Conservation (phyloP, 768 basidiomycete genomes). For the Lentinus brumalis region DNA sequence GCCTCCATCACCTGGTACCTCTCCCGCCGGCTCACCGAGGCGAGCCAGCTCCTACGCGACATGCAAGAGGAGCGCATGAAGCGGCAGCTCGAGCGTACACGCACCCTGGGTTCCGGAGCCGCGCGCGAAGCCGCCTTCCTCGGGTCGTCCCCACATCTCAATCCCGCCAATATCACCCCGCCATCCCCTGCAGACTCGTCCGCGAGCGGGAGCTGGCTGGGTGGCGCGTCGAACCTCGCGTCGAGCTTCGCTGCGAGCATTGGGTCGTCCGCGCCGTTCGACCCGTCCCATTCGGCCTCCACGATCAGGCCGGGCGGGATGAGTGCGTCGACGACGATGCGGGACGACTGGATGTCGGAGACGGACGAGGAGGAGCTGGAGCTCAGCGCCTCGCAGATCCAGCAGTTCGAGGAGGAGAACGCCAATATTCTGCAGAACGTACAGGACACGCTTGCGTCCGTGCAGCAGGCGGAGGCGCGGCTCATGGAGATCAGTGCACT, state of each 20-base stretch:
- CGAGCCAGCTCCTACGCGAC: conserved; percentile 77
- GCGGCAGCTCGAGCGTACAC: conserved; percentile 82
- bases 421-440: conserved; percentile 81
- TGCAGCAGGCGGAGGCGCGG: conserved; percentile 89
- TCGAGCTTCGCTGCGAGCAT: conserved; percentile 45
- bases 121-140: conserved; percentile 60
- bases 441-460: conserved; percentile 83
- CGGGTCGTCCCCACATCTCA: conserved; percentile 13
- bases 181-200: conserved; percentile 23
- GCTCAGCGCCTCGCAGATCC: conserved; percentile 83
- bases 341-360: conserved; percentile 58
- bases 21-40: conserved; percentile 74
- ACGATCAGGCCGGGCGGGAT: conserved; percentile 21
- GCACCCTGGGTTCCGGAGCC: conserved; percentile 81
- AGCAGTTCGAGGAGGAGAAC: conserved; percentile 93
- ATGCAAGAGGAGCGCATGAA: conserved; percentile 94
- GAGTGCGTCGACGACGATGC: conserved; percentile 26
- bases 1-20: conserved; percentile 93
- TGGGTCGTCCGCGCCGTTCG: conserved; percentile 37
- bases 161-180: conserved; percentile 5
- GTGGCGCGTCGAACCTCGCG: conserved; percentile 55
- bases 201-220: conserved; percentile 58
- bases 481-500: conserved; percentile 91
- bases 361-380: conserved; percentile 71
- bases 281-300: conserved; percentile 20